Percentiles rank a stretch among this genome's conserved stretches.
Conservation (phyloP, 2,329 filamentous ascomycete genomes). For the Fusarium sacchari region DNA sequence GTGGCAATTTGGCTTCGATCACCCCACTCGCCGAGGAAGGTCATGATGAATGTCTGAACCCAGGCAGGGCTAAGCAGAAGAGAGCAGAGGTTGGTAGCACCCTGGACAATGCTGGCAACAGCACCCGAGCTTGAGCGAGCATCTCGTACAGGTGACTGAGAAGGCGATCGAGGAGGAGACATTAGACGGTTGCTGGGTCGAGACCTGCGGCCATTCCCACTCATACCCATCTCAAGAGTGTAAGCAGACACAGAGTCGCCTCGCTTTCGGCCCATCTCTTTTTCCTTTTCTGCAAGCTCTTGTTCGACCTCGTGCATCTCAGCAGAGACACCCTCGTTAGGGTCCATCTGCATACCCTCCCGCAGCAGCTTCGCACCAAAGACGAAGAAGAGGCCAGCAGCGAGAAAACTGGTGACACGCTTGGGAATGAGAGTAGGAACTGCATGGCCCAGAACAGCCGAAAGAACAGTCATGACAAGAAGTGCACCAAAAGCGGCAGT, state of each 20-base stretch:
- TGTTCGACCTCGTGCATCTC: constrained; percentile 98
- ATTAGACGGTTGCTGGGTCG: constrained; percentile 80
- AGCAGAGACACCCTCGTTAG: constrained; percentile 90
- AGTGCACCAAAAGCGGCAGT: constrained; percentile 92
- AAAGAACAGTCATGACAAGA: constrained; percentile 93
- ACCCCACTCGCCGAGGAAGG: constrained; percentile 97
- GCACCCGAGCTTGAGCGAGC: constrained; percentile 58
- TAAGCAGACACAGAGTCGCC: constrained; percentile 77
- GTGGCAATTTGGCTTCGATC: constrained; percentile 98
- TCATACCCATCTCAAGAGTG: constrained; percentile 80
- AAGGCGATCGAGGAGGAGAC: constrained; percentile 83
- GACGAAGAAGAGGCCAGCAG: constrained; percentile 84
- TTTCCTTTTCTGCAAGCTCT: constrained; percentile 93
- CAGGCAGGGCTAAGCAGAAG: constrained; percentile 93
- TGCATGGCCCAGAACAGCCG: constrained; percentile 90
- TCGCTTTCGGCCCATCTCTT: constrained; percentile 72
- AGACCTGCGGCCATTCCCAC: constrained; percentile 68
- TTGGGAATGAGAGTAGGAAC: constrained; percentile 92
- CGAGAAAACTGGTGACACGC: constrained; percentile 87
- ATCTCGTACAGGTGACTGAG: constrained; percentile 75
- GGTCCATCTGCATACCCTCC: constrained; percentile 89
- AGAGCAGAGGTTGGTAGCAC: constrained; percentile 86
- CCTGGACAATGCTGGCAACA: constrained; percentile 60
- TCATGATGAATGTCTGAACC: constrained; percentile 99
- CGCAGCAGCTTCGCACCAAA: constrained; percentile 87